These are phyloP conservation scores for Lactarius akahatsu DNA, from an alignment of 768 basidiomycete species.

Conservation along the genomic window DNA sequence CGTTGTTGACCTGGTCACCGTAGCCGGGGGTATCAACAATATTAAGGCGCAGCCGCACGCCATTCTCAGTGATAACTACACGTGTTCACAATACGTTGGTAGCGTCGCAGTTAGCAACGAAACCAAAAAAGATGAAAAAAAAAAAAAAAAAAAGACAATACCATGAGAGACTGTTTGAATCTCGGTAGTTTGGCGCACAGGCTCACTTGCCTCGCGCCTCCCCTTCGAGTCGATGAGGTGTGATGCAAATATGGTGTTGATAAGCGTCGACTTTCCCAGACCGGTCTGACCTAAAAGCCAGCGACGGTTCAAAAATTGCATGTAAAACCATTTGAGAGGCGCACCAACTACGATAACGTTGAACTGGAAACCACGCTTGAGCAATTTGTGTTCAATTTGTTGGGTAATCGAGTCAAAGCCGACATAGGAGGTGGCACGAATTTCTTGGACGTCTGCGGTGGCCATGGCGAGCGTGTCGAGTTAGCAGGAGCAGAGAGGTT, in stretches of 20 bases:
- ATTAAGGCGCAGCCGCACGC: constrained; percentile 90
- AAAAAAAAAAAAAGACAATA: constrained; percentile 38
- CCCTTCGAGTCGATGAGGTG: constrained; percentile 99
- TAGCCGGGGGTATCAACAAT: constrained; percentile 99
- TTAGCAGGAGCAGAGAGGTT: background rate
- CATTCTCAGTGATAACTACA: constrained; percentile 93
- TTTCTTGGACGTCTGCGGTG: constrained; percentile 53
- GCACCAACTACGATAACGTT: constrained; percentile 95
- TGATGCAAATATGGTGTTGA: constrained; percentile 99
- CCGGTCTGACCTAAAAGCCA: constrained; percentile 81
- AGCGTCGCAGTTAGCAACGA: constrained; percentile 6
- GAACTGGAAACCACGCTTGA: constrained; percentile 99
- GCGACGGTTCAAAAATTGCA: background rate
- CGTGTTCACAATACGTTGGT: background rate
- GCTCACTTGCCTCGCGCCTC: constrained; percentile 81
- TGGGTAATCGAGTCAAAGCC: constrained; percentile 97
- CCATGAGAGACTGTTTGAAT: constrained; percentile 95
- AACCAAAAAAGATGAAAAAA: background rate
- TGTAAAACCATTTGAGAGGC: constrained; percentile 35
- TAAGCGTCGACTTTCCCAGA: constrained; percentile 96
- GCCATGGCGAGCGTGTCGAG: constrained; percentile 24
- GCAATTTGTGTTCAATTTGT: constrained; percentile 98
- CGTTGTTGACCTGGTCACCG: constrained; percentile 98
- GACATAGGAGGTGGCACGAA: constrained; percentile 89
- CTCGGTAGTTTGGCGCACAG: constrained; percentile 93